Evolutionary conservation across 805 yeast genomes (phyloP), one percentile per base, ranked within the genome.

Genomic region (Helenozyma rhizophorensis): DNA sequence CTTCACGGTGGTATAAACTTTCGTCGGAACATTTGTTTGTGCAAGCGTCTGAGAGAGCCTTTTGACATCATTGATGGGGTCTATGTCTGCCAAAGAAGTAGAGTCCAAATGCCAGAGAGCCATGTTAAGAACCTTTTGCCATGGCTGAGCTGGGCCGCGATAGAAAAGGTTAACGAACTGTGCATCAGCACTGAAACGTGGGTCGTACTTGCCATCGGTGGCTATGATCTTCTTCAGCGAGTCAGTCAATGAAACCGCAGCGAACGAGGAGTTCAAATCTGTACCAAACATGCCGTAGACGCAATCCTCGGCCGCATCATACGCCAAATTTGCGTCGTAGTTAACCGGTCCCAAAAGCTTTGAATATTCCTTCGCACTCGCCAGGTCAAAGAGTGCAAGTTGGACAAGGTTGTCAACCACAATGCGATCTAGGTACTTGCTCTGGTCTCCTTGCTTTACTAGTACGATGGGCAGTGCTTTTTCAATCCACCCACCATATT

Each of bases 1-100:
- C 8, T 42, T 44, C 14, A 62, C 43, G 46, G 54, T 56, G 36
- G 47, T 48, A 39, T 58, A 72, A n/a, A 49, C 45, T 37, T 60
- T 74, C n/a, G 66, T 58, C 3, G 89, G 89, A 1, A 77, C 33
- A 34, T 68, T 72, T 36, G 62, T 70, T 9, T 51, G 43, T 14
- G 51, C 40, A n/a, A 67, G 33, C n/a, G 39, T 36, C 6, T 26
- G 23, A 3, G 39, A 21, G 2, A 54, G 45, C 3, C 32, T 28
- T 6, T 49, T 43, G 21, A 34, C 42, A 23, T 46, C 36, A 37
- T 57, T 57, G 16, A 56, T 29, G 1, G 38, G 29, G 1, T 43
- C 45, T 1, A 23, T 12, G 3, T 28, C 28, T 1, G 32, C 33
- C n/a, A 60, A 41, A 18, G 14, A 17, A 9, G 26, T 30, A 1